Evolutionary conservation across 2,329 filamentous ascomycete genomes (phyloP), one percentile per base, ranked within the genome.

Genomic region (Pleurostoma richardsiae): DNA sequence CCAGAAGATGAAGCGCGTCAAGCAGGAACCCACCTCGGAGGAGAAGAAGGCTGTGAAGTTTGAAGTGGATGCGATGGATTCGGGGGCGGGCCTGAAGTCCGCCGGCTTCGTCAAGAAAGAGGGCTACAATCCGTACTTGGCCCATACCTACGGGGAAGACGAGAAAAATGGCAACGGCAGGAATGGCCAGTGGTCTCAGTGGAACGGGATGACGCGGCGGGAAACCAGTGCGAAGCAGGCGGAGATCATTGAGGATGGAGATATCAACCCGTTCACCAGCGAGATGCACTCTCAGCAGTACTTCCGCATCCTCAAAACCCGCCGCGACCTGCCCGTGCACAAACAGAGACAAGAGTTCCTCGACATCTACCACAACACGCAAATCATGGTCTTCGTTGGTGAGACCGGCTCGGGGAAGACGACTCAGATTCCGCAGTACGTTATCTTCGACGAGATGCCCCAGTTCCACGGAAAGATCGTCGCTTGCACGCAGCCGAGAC

Each of bases 391-490:
- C 59, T 96, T 99, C 61, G 94, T 99, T 54, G 94, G 94, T 73
- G 94, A 99, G 76, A 99, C 94, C 6, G 94, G 95, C 82, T 99
- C 94, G 55, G 94, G 94, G 73, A 99, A 99, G 75, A 99, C 94
- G 4, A 99, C 94, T 0, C 94, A 99, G 74, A 97, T 99, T 51
- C 94, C 94, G 2, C 94, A 99, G 67, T 99, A 96, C 66, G 92
- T 99, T 55, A 82, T 99, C 39, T 97, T 87, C 76, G 94, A 99
- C 70, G 94, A 99, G 68, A 79, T 96, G 30, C 92, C 94, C 29
- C 89, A 97, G 59, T 74, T 83, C 52, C 83, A 85, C 56, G 80
- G 83, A 64, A 96, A 96, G 74, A 85, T 96, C 69, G 86, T 99
- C 49, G 94, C 92, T 48, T 99, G 94, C 77, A 99, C 94, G 5